Evolutionary conservation across 768 basidiomycete genomes (phyloP).

Genomic region (Pleurotus citrinopileatus): DNA sequence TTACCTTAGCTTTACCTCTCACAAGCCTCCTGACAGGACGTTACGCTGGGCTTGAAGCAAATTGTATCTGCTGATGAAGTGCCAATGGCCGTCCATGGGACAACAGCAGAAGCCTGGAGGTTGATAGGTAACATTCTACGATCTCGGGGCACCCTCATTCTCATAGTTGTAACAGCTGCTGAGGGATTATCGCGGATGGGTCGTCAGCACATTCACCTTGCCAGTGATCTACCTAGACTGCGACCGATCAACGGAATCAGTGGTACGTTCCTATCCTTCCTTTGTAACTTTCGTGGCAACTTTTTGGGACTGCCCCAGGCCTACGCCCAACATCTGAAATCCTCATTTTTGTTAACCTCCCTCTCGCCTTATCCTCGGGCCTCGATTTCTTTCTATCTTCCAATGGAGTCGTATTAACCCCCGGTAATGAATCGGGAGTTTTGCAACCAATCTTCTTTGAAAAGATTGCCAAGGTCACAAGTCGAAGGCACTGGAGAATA

Average conservation of each 20-base stretch:
- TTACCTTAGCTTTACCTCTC: background rate
- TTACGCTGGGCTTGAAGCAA: conserved; percentile 45
- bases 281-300: background rate
- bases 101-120: conserved; percentile 51
- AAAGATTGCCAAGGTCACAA: conserved; percentile 33
- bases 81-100: conserved; percentile 61
- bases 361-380: conserved; percentile 47
- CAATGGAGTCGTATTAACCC: conserved; percentile 70
- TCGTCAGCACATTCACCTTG: conserved; percentile 74
- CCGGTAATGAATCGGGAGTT: conserved; percentile 55
- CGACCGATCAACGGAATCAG: conserved; percentile 41
- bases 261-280: conserved; percentile 32
- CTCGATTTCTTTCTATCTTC: conserved; percentile 55
- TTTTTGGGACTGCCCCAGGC: too few species aligned
- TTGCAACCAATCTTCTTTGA: conserved; percentile 52
- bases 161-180: conserved; percentile 29
- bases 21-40: conserved; percentile 16
- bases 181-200: conserved; percentile 63
- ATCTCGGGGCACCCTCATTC: conserved; percentile 1
- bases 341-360: conserved; percentile 64
- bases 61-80: conserved; percentile 45
- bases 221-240: conserved; percentile 50
- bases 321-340: conserved; percentile 53
- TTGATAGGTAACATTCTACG: conserved; percentile 40
- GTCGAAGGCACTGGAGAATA: background rate